phyloP scores from a whole-genome alignment of 2,329 filamentous ascomycete species.

The Microdochium trichocladiopsis region DNA sequence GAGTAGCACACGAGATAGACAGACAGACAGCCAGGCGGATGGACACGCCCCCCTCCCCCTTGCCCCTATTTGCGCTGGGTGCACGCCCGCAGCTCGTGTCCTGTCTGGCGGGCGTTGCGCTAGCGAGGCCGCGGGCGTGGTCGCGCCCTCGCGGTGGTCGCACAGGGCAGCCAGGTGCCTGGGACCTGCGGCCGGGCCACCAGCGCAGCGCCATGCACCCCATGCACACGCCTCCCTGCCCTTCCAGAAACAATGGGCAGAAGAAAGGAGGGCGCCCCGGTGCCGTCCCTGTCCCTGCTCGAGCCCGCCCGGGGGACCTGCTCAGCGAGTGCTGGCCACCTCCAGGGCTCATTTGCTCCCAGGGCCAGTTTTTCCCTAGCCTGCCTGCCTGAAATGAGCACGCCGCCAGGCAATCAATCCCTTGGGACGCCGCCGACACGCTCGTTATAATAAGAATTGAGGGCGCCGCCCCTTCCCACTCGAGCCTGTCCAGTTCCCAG shows the following conservation, averaged over 20 bases:
- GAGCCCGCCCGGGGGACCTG: neutral
- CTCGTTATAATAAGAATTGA: slow-evolving; percentile 21
- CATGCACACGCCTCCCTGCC: neutral
- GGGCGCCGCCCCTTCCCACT: slow-evolving; percentile 5
- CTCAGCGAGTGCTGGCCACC: too few species aligned
- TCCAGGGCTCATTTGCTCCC: neutral
- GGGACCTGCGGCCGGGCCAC: neutral
- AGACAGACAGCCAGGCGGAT: too few species aligned
- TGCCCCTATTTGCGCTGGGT: neutral
- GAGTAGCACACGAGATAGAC: too few species aligned
- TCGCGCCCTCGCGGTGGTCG: neutral
- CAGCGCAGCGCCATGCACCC: neutral
- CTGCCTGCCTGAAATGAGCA: slow-evolving; percentile 2
- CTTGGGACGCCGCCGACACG: neutral
- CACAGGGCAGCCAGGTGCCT: neutral
- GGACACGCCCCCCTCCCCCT: neutral
- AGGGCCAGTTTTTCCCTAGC: neutral
- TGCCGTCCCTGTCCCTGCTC: neutral
- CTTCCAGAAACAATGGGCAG: neutral
- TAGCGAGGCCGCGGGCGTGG: neutral
- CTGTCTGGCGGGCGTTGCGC: neutral
- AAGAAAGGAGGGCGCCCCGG: neutral
- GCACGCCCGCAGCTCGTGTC: neutral
- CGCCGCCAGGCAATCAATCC: neutral
- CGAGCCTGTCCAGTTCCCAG: slow-evolving; percentile 13